These are phyloP conservation scores for Effrenium voratum DNA, from an alignment of 73 alveolate species.

Conservation along the genomic window DNA sequence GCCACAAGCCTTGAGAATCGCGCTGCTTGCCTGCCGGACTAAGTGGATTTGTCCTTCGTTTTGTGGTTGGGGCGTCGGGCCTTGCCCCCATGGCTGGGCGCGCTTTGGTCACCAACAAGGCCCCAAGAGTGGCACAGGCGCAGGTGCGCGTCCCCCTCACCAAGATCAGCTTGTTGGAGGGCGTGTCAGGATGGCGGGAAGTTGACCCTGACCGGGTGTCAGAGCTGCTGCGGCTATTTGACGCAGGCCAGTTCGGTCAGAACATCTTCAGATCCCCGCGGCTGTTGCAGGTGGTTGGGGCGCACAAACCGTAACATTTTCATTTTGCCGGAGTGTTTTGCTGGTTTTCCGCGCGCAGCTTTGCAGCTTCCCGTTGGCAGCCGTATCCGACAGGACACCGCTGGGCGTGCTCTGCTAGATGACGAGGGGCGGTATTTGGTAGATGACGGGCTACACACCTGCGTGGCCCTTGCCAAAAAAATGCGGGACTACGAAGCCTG, in stretches of 20 bases:
- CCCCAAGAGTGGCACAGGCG: too few species aligned
- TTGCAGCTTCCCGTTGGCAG: not conserved
- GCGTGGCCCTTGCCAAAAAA: not conserved
- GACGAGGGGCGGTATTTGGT: not conserved
- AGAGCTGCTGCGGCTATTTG: not conserved
- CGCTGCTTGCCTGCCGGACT: too few species aligned
- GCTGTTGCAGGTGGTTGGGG: not conserved
- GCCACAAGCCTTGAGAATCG: too few species aligned
- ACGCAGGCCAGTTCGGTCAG: not conserved
- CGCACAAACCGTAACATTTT: too few species aligned
- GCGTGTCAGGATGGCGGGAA: not conserved
- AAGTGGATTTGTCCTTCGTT: too few species aligned
- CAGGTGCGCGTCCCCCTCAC: too few species aligned
- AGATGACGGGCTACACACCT: not conserved
- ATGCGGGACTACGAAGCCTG: not conserved
- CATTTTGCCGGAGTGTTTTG: too few species aligned
- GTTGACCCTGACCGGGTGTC: not conserved
- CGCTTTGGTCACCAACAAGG: too few species aligned
- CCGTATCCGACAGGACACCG: not conserved
- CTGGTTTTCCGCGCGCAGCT: too few species aligned
- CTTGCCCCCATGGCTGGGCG: too few species aligned
- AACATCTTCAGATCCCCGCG: not conserved
- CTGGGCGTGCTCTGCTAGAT: not conserved
- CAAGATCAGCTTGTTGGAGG: too few species aligned
- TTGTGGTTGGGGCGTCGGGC: too few species aligned